Conservation (phyloP, 1,139 yeast genomes). For the Meyerozyma guilliermondii region DNA sequence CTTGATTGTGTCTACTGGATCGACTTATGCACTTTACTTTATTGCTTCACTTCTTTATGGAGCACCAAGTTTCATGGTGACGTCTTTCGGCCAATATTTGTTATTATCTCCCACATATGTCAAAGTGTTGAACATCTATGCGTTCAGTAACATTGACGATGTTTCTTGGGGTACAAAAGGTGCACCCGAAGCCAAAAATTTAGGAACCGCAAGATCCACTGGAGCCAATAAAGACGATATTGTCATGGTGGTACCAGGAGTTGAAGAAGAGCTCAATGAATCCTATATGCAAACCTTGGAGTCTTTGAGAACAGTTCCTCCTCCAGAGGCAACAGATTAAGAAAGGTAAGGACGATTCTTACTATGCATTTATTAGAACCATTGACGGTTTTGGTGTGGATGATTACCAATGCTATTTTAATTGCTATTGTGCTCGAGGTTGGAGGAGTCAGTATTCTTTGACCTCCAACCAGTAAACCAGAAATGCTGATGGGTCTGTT, state of each 20-base stretch:
- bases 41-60: slow-evolving; percentile 70
- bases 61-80: slow-evolving; percentile 76
- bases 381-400: slow-evolving; percentile 44
- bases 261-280: slow-evolving; percentile 56
- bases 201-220: slow-evolving; percentile 62
- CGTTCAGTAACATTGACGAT: slow-evolving; percentile 82
- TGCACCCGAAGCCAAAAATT: slow-evolving; percentile 55
- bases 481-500: slow-evolving; percentile 25
- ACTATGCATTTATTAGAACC: slow-evolving; percentile 43
- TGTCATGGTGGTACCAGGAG: slow-evolving; percentile 63
- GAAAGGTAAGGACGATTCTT: slow-evolving; percentile 12
- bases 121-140: slow-evolving; percentile 74
- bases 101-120: slow-evolving; percentile 71
- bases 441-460: slow-evolving; percentile 34
- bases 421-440: slow-evolving; percentile 39
- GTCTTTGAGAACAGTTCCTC: slow-evolving; percentile 31
- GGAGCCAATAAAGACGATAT: slow-evolving; percentile 57
- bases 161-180: slow-evolving; percentile 89
- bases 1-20: slow-evolving; percentile 75
- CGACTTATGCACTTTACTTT: slow-evolving; percentile 80
- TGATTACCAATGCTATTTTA: slow-evolving; percentile 40
- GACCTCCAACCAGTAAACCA: slow-evolving; percentile 12
- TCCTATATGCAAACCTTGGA: slow-evolving; percentile 50
- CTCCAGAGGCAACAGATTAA: slow-evolving; percentile 15
- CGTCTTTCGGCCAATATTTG: slow-evolving; percentile 67